These are phyloP conservation scores for Tillandsia fasciculata DNA, from an alignment of 176 grass and related monocot genomes.

Conservation along the genomic window DNA sequence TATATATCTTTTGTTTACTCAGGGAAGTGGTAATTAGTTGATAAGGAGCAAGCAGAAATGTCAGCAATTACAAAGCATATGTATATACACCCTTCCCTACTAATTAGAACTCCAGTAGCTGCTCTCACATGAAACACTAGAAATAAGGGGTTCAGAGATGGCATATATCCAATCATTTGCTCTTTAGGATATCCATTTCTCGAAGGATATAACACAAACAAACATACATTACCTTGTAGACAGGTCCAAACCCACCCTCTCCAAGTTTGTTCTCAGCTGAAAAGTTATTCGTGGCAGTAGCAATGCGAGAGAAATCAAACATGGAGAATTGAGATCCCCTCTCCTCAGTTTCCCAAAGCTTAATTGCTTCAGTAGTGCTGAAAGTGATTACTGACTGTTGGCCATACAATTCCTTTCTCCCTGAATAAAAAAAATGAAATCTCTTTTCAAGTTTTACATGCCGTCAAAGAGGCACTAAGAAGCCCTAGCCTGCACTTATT, in stretches of 20 bases:
- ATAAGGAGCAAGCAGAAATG: too few relatives aligned
- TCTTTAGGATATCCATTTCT: too few relatives aligned
- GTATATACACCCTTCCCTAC: too few relatives aligned
- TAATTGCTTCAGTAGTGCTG: background rate
- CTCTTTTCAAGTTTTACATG: background rate
- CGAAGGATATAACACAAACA: too few relatives aligned
- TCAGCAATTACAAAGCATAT: too few relatives aligned
- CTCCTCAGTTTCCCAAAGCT: background rate
- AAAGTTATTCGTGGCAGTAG: slow-evolving; percentile 5
- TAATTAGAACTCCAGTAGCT: too few relatives aligned
- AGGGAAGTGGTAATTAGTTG: too few relatives aligned
- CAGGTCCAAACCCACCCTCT: slow-evolving; percentile 18
- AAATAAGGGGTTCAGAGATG: too few relatives aligned
- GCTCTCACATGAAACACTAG: too few relatives aligned
- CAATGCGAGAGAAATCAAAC: background rate
- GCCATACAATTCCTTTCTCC: background rate
- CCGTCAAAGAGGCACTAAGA: background rate
- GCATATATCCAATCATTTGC: too few relatives aligned
- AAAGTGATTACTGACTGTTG: background rate
- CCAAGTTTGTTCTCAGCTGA: slow-evolving; percentile 10
- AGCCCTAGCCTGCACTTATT: background rate
- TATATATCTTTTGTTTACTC: too few relatives aligned
- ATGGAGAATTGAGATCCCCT: background rate
- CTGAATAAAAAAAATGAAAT: slow-evolving; percentile 1
- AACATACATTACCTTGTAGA: slow-evolving; percentile 11